Conservation (phyloP, 371 early-diverging fungal genomes). For the Mortierella polycephala region DNA sequence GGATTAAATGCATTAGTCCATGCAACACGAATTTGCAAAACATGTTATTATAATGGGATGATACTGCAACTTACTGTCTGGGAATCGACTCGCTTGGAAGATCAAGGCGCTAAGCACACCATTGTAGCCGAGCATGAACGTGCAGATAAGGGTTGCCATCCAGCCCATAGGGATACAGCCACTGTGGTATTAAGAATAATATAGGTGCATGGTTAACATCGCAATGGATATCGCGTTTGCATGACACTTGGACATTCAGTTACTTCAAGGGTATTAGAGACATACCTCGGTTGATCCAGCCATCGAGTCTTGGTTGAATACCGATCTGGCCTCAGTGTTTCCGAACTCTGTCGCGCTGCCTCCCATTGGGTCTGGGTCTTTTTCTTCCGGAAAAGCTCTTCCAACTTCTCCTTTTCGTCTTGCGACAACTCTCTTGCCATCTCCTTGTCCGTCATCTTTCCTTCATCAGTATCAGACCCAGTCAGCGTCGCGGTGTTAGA, state of each 20-base stretch:
- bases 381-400: slow-evolving; percentile 20
- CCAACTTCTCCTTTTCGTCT: slow-evolving; percentile 3
- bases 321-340: not conserved
- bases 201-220: not conserved
- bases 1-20: not conserved
- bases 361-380: not conserved
- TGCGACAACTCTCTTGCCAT: not conserved
- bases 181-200: not conserved
- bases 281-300: not conserved
- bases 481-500: not conserved
- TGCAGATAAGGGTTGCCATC: slow-evolving; percentile 12
- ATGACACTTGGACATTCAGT: too few relatives aligned
- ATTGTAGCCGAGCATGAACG: slow-evolving; percentile 24
- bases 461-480: not conserved
- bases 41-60: not conserved
- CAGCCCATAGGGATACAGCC: slow-evolving; percentile 15
- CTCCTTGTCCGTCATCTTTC: not conserved
- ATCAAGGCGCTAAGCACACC: slow-evolving; percentile 21
- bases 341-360: too few relatives aligned
- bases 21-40: not conserved
- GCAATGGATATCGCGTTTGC: too few relatives aligned
- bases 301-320: not conserved
- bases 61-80: not conserved
- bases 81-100: slow-evolving; percentile 36
- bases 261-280: too few relatives aligned